These are phyloP conservation scores for Parachaetomium inaequale DNA, from an alignment of 495 filamentous ascomycete species.

Conservation along the genomic window DNA sequence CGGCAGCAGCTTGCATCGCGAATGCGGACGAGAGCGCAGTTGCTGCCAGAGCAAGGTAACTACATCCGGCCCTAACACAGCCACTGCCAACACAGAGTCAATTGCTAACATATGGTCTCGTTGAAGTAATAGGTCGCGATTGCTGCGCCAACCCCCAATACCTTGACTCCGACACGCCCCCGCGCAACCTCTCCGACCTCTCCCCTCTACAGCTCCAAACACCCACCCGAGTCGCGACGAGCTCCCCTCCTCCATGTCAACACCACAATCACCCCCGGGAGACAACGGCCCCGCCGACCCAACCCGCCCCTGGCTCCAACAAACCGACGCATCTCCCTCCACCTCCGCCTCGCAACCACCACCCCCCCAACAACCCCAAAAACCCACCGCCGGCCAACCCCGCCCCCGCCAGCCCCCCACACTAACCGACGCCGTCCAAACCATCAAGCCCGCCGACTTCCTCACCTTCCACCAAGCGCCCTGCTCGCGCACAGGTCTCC, in stretches of 20 bases:
- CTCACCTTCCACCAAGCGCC: constrained; percentile 71
- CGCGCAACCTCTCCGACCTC: too few species aligned
- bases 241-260: constrained; percentile 5
- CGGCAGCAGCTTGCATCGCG: constrained; percentile 4
- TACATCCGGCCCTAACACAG: neutral
- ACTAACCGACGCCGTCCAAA: constrained; percentile 61
- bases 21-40: neutral
- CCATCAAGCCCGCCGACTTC: constrained; percentile 66
- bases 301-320: constrained; percentile 14
- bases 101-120: neutral
- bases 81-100: neutral
- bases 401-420: constrained; percentile 16
- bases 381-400: constrained; percentile 7
- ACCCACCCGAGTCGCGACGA: neutral
- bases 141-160: neutral
- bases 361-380: neutral
- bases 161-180: neutral
- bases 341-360: neutral
- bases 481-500: constrained; percentile 75
- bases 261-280: constrained; percentile 11
- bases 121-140: neutral
- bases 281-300: constrained; percentile 14
- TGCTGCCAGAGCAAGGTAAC: neutral
- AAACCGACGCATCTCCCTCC: neutral
- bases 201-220: neutral